These are phyloP conservation scores for Aleurites moluccanus DNA, from an alignment of 441 rosid species.

Conservation along the genomic window DNA sequence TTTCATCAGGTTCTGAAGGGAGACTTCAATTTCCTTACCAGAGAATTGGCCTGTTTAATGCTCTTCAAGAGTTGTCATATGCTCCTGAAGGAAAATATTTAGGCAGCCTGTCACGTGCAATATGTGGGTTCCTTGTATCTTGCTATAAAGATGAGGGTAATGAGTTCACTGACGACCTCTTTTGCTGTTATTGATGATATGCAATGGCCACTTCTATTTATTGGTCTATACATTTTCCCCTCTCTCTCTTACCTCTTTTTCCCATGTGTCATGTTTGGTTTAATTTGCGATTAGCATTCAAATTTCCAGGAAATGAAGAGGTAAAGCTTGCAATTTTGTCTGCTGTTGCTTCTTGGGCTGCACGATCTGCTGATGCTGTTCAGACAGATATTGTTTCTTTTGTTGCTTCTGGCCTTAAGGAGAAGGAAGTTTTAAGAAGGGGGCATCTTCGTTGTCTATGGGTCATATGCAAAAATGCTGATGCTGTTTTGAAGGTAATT, in stretches of 20 bases:
- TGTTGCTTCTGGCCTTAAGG: conserved; percentile 82
- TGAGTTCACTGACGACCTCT: conserved; percentile 16
- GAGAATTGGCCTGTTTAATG: conserved; percentile 86
- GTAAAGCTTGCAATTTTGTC: conserved; percentile 80
- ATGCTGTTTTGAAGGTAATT: conserved; percentile 65
- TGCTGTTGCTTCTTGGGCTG: conserved; percentile 77
- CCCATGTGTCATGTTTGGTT: not conserved
- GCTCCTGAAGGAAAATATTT: conserved; percentile 92
- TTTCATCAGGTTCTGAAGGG: conserved; percentile 86
- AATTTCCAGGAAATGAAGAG: conserved; percentile 86
- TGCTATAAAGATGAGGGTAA: conserved; percentile 92
- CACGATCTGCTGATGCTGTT: conserved; percentile 65
- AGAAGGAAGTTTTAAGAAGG: conserved; percentile 89
- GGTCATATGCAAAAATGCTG: conserved; percentile 65
- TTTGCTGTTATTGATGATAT: not conserved
- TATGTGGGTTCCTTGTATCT: conserved; percentile 70
- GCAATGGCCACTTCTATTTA: not conserved
- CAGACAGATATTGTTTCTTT: conserved; percentile 72
- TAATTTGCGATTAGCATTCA: conserved; percentile 27
- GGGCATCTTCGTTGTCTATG: conserved; percentile 87
- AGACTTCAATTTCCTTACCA: conserved; percentile 92
- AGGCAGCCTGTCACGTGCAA: conserved; percentile 47
- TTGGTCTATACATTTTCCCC: not conserved
- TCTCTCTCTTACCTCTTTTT: not conserved
- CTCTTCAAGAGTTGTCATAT: conserved; percentile 76